A percentile compares a stretch with the other conserved stretches of the same genome.
Evolutionary conservation across 106 monocot genomes (phyloP).

Genomic region (Dendrobium huoshanense): DNA sequence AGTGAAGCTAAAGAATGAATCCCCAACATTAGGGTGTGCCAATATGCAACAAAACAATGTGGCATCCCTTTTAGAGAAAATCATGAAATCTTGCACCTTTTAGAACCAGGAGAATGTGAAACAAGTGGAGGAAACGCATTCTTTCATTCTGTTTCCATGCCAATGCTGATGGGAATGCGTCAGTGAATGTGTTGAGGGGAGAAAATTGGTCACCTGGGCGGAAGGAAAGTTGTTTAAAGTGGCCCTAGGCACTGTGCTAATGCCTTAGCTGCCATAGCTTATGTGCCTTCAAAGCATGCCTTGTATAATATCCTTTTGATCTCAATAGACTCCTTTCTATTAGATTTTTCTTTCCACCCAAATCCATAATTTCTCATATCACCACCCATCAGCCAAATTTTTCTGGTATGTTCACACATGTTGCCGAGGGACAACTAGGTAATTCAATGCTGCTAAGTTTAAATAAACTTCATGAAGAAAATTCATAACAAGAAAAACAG

Average conservation of each 20-base stretch:
- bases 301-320: neutral
- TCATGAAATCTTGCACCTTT: neutral
- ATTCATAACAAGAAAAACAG: neutral
- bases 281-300: neutral
- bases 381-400: neutral
- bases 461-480: neutral
- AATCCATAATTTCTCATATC: too few relatives aligned
- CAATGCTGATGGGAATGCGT: too few relatives aligned
- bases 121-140: neutral
- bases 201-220: too few relatives aligned
- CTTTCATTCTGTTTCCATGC: too few relatives aligned
- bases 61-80: neutral
- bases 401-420: neutral
- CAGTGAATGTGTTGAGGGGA: too few relatives aligned
- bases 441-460: neutral
- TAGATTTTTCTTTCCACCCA: neutral
- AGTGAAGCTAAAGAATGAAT: neutral
- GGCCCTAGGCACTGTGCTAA: neutral
- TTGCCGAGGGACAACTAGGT: neutral
- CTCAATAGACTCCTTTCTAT: neutral
- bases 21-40: neutral
- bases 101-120: neutral
- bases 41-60: neutral
- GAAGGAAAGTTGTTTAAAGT: too few relatives aligned
- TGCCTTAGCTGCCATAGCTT: neutral